Base-by-base conservation (phyloP, 2,329 filamentous ascomycete genomes). In the Penicillium brevicompactum region DNA sequence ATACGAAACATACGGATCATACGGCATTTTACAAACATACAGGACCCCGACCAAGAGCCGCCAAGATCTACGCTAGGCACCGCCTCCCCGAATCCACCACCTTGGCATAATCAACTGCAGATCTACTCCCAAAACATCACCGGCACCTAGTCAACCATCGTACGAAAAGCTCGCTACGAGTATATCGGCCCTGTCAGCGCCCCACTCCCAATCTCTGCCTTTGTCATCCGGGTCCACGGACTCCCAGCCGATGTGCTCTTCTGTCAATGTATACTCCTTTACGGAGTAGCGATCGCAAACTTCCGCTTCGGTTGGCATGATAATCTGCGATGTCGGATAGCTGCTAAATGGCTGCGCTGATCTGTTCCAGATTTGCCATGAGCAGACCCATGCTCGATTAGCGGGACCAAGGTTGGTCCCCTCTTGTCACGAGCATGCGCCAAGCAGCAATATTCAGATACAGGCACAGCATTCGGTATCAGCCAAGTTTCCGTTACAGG, bases 321-420 rank as follows among this genome's bases (percentile, higher is more conserved):
- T 30, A 8, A 34, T n/a, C 5, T 43, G 50, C 44, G 44, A 53
- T 11, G 42, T 53, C 50, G 44, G 50, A 48, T 34, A 46, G 34
- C 21, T 18, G 13, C 27, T 13, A 24, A 47, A 41, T 30, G 24
- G 42, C 34, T 24, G 18, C n/a, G 10, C 18, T 32, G 27, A 18
- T 30, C 38, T 37, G 34, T 13, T 14, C n/a, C n/a, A 6, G 13
- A n/a, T 3, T 37, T 37, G 31, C n/a, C 14, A 37, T 5, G n/a
- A 6, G 13, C 13, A 13, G 11, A 13, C 6, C 11, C 13, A 37
- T 14, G 6, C 13, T n/a, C 14, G 13, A n/a, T 5, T 13, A 37
- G 34, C 34, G 34, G 34, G 14, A n/a, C 14, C 13, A n/a, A n/a
- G 7, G 3, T n/a, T 37, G 34, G 34, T 0, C 13, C 24, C 34